Percentiles rank a stretch among this genome's conserved stretches.
phyloP scores from a whole-genome alignment of 2,329 filamentous ascomycete genomes.

The Penicillium sp. region DNA sequence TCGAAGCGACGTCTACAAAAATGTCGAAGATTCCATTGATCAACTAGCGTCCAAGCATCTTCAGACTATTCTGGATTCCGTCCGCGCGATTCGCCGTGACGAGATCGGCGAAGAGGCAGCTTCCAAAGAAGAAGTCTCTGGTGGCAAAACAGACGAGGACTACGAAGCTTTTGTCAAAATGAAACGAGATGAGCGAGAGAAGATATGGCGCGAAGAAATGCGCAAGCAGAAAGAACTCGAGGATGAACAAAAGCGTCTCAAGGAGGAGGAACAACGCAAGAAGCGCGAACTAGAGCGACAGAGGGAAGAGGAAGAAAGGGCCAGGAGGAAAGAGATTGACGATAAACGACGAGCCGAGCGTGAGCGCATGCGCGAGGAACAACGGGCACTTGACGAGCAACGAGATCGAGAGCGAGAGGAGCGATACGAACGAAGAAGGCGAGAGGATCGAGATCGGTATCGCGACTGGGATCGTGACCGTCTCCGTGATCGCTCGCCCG shows the following conservation, averaged over 20 bases:
- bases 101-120: slow-evolving; percentile 66
- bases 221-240: slow-evolving; percentile 60
- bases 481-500: slow-evolving; percentile 40
- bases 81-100: slow-evolving; percentile 62
- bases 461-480: slow-evolving; percentile 40
- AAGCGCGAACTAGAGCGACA: slow-evolving; percentile 52
- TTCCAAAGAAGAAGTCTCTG: slow-evolving; percentile 59
- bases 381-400: slow-evolving; percentile 60
- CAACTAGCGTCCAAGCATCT: slow-evolving; percentile 61
- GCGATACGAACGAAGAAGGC: slow-evolving; percentile 51
- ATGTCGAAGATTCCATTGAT: slow-evolving; percentile 62
- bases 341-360: slow-evolving; percentile 57
- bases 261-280: slow-evolving; percentile 51
- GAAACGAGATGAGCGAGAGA: slow-evolving; percentile 59
- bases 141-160: slow-evolving; percentile 66
- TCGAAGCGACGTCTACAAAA: slow-evolving; percentile 66
- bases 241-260: slow-evolving; percentile 48
- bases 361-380: slow-evolving; percentile 58
- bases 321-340: slow-evolving; percentile 58
- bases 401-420: slow-evolving; percentile 58
- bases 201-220: slow-evolving; percentile 55
- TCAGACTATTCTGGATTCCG: slow-evolving; percentile 58
- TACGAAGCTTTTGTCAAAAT: slow-evolving; percentile 61
- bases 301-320: slow-evolving; percentile 53
- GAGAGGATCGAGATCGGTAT: slow-evolving; percentile 55